Conservation (phyloP, 768 basidiomycete genomes). For the Clitopilus passeckerianus region DNA sequence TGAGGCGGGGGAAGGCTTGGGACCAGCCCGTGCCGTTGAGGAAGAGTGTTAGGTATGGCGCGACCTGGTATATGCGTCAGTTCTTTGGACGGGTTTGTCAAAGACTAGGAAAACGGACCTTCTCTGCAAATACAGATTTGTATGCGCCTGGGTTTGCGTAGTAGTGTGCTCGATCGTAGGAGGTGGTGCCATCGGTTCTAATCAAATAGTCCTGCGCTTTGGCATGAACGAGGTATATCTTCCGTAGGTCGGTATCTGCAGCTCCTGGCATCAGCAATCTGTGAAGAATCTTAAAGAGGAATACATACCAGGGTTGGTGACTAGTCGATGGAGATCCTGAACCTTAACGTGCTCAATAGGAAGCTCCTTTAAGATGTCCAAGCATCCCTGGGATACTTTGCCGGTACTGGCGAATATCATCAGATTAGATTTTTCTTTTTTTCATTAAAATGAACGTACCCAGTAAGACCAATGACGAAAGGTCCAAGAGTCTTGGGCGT, state of each 20-base stretch:
- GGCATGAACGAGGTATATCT: slow-evolving; percentile 78
- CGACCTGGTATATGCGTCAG: slow-evolving; percentile 43
- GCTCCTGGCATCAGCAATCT: background rate
- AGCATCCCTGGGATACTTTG: slow-evolving; percentile 75
- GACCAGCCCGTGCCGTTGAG: slow-evolving; percentile 88
- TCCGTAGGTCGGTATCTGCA: slow-evolving; percentile 51
- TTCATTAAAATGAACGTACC: slow-evolving; percentile 36
- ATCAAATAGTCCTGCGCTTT: slow-evolving; percentile 66
- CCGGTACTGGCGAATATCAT: slow-evolving; percentile 49
- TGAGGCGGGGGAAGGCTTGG: slow-evolving; percentile 69
- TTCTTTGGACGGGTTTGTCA: background rate
- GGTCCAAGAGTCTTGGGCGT: slow-evolving; percentile 68
- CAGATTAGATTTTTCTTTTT: background rate
- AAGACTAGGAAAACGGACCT: slow-evolving; percentile 31
- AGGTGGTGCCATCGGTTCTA: slow-evolving; percentile 39
- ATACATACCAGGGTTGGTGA: slow-evolving; percentile 43
- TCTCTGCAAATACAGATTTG: slow-evolving; percentile 60
- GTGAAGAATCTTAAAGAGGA: background rate
- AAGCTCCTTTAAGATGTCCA: slow-evolving; percentile 68
- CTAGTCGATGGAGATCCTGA: slow-evolving; percentile 52
- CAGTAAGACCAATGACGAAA: slow-evolving; percentile 77
- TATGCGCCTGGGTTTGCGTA: slow-evolving; percentile 68
- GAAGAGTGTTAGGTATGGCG: slow-evolving; percentile 80
- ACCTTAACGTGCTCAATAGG: slow-evolving; percentile 57
- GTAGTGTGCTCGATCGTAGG: slow-evolving; percentile 65